Evolutionary conservation across 306 rosid genomes (phyloP).

Genomic region (Gleditsia sinensis): DNA sequence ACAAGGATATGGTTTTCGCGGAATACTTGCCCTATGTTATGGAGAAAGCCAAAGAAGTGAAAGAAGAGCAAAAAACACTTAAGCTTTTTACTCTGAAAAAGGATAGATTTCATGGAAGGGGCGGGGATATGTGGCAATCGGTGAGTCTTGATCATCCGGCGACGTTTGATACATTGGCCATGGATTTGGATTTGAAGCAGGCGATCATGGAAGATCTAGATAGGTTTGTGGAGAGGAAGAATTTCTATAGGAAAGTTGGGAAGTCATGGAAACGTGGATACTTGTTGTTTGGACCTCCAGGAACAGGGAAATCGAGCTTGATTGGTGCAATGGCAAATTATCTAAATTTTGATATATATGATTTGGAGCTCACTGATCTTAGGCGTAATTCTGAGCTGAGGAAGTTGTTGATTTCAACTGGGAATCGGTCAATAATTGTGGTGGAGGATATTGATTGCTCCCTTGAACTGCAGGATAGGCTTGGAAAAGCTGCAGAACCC

Average conservation of each 20-base stretch:
- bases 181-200: constrained; percentile 37
- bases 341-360: constrained; percentile 39
- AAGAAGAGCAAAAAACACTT: constrained; percentile 27
- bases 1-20: constrained; percentile 29
- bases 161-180: constrained; percentile 35
- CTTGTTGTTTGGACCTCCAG: constrained; percentile 44
- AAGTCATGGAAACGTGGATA: constrained; percentile 51
- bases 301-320: constrained; percentile 47
- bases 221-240: constrained; percentile 35
- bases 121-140: constrained; percentile 28
- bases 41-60: constrained; percentile 33
- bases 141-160: constrained; percentile 40
- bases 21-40: constrained; percentile 41
- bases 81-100: constrained; percentile 31
- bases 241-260: constrained; percentile 41
- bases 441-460: constrained; percentile 44
- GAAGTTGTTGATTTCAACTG: constrained; percentile 27
- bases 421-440: constrained; percentile 34
- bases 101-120: not conserved
- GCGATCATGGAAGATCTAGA: constrained; percentile 33
- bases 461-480: constrained; percentile 27
- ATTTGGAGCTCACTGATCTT: constrained; percentile 38
- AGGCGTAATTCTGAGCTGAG: constrained; percentile 34
- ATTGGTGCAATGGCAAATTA: constrained; percentile 46
- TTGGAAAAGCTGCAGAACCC: not conserved